Evolutionary conservation across 2,329 filamentous ascomycete species (phyloP).

Genomic region (Neopestalotiopsis rosae): DNA sequence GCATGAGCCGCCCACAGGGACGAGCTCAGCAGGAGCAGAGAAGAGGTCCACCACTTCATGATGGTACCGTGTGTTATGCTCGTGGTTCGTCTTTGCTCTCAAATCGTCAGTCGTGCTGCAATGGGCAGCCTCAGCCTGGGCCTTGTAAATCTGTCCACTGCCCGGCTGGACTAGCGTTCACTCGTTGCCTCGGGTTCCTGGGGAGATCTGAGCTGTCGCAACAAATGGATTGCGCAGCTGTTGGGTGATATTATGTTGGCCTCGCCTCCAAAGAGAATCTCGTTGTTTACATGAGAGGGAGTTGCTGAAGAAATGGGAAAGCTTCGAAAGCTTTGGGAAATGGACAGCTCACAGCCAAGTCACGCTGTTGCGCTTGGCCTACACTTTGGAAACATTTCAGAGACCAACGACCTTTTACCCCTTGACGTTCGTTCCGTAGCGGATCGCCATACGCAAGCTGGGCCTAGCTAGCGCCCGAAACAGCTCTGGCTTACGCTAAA

Average conservation of each 20-base stretch:
- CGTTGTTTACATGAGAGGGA: not conserved
- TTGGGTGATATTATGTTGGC: not conserved
- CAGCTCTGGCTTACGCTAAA: slow-evolving; percentile 1
- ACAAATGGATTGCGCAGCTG: not conserved
- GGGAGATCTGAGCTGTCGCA: not conserved
- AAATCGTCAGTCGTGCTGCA: slow-evolving; percentile 26
- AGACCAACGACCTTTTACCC: not conserved
- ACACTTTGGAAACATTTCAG: slow-evolving; percentile 17
- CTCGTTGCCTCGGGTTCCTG: not conserved
- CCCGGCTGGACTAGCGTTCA: not conserved
- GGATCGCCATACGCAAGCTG: not conserved
- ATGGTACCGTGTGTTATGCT: slow-evolving; percentile 30
- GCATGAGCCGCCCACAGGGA: slow-evolving; percentile 59
- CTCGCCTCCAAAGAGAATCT: not conserved
- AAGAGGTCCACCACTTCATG: slow-evolving; percentile 62
- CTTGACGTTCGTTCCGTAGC: slow-evolving; percentile 2
- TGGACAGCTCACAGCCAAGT: slow-evolving; percentile 5
- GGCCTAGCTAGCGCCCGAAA: not conserved
- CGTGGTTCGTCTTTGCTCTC: slow-evolving; percentile 5
- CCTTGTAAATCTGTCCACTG: slow-evolving; percentile 28
- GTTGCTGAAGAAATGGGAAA: not conserved
- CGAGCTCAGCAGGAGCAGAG: slow-evolving; percentile 57
- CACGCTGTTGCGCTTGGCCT: slow-evolving; percentile 7
- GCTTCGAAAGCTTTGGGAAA: not conserved
- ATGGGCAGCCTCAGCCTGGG: slow-evolving; percentile 34